These are phyloP conservation scores for Brassica carinata DNA, from an alignment of 345 rosid species.

Conservation along the genomic window DNA sequence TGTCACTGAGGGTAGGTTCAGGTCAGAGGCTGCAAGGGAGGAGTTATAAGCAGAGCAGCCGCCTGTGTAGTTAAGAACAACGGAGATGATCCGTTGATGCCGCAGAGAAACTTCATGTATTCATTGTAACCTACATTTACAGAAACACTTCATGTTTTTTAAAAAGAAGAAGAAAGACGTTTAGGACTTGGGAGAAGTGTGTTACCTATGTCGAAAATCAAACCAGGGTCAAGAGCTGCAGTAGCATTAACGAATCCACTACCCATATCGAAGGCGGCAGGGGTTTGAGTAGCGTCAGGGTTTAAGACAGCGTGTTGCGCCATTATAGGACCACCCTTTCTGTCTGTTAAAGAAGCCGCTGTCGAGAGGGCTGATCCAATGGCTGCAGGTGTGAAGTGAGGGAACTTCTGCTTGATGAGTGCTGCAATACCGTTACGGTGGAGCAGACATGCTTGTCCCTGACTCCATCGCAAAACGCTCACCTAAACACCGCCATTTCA, in stretches of 20 bases:
- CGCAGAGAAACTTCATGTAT: conserved; percentile 82
- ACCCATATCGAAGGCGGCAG: conserved; percentile 98
- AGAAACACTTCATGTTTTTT: background rate
- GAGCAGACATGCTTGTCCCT: conserved; percentile 99
- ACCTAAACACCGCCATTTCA: conserved; percentile 44
- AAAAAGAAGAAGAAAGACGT: background rate
- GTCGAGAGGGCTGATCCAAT: conserved; percentile 87
- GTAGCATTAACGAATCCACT: conserved; percentile 95
- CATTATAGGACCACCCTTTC: conserved; percentile 74
- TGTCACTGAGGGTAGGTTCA: conserved; percentile 92
- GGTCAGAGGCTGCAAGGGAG: conserved; percentile 52
- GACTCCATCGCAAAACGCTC: conserved; percentile 93
- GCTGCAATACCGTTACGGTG: conserved; percentile 91
- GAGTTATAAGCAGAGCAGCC: conserved; percentile 59
- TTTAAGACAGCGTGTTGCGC: conserved; percentile 83
- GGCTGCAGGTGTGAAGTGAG: conserved; percentile 81
- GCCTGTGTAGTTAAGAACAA: conserved; percentile 78
- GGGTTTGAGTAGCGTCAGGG: conserved; percentile 79
- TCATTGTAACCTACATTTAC: conserved; percentile 66
- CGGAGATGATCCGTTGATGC: conserved; percentile 73
- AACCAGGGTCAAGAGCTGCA: conserved; percentile 86
- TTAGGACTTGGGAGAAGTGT: conserved; percentile 20
- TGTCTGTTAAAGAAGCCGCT: conserved; percentile 67
- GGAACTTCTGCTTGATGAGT: conserved; percentile 81
- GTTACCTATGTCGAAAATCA: conserved; percentile 76